These are phyloP conservation scores for Lonicera japonica DNA, from an alignment of 129 eudicot genomes.

Conservation along the genomic window DNA sequence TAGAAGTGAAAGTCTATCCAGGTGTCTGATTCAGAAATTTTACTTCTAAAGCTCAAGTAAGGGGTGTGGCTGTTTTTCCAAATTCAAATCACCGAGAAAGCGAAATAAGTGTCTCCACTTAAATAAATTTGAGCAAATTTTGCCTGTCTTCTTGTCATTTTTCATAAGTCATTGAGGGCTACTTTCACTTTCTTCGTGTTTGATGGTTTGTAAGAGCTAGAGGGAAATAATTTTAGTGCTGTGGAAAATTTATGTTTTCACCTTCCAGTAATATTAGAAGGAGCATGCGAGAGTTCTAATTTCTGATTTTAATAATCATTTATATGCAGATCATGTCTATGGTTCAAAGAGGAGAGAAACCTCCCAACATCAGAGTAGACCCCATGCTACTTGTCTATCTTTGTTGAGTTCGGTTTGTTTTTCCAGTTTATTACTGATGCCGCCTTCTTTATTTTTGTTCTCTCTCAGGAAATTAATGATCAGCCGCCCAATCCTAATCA, in stretches of 20 bases:
- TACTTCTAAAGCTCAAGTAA: no score
- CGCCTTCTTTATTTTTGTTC: slow-evolving; percentile 10
- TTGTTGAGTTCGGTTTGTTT: slow-evolving; percentile 1
- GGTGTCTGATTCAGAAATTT: no score
- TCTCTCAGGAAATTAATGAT: slow-evolving; percentile 80
- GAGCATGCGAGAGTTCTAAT: neutral
- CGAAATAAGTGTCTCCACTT: no score
- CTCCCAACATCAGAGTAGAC: slow-evolving; percentile 77
- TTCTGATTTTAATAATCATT: slow-evolving; percentile 11
- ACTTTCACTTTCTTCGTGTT: no score
- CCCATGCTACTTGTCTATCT: neutral
- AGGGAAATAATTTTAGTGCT: neutral
- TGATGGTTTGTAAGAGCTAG: no score
- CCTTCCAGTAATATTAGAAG: neutral
- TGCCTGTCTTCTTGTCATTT: no score
- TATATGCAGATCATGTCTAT: slow-evolving; percentile 73
- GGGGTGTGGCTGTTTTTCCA: no score
- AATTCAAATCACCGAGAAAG: no score
- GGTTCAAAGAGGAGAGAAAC: slow-evolving; percentile 97
- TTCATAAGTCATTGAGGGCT: no score
- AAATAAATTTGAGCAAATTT: no score
- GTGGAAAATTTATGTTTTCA: neutral
- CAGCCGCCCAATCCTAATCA: slow-evolving; percentile 93
- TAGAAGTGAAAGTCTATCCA: no score
- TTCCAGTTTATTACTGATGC: neutral